phyloP scores from a whole-genome alignment of 345 rosid genomes.

The Kandelia obovata region DNA sequence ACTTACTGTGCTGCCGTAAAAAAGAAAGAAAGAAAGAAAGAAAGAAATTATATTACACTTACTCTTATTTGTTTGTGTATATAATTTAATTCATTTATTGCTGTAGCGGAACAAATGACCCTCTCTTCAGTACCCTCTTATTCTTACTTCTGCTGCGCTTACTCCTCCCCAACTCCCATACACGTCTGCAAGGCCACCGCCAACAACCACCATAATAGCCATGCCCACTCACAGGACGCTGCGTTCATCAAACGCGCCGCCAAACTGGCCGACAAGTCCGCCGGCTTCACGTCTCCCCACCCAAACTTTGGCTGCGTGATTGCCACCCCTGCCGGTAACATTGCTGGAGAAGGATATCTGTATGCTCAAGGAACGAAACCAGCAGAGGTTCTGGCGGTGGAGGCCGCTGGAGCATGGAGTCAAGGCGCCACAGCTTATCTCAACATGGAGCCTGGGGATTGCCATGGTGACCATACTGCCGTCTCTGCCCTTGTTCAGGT shows the following conservation, averaged over 20 bases:
- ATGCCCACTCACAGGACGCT: conserved; percentile 46
- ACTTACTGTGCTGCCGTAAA: too few species aligned
- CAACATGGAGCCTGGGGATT: conserved; percentile 91
- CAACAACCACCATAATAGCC: conserved; percentile 4
- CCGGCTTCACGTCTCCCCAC: conserved; percentile 84
- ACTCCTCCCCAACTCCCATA: conserved; percentile 18
- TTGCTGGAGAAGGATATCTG: conserved; percentile 76
- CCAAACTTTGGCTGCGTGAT: conserved; percentile 89
- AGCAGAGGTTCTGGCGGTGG: conserved; percentile 68
- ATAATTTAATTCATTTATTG: too few species aligned
- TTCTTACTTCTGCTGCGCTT: neutral
- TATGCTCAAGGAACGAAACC: conserved; percentile 91
- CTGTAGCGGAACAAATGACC: conserved; percentile 26
- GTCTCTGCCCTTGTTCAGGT: conserved; percentile 92
- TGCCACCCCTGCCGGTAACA: conserved; percentile 42
- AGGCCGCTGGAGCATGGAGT: conserved; percentile 54
- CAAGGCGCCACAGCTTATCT: conserved; percentile 73
- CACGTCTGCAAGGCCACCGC: conserved; percentile 31
- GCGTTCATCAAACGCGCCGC: conserved; percentile 61
- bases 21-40: too few species aligned
- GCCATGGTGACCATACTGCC: conserved; percentile 80
- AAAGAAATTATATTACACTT: too few species aligned
- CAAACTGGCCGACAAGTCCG: conserved; percentile 64
- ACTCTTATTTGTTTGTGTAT: too few species aligned
- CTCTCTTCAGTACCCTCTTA: conserved; percentile 22